Percentiles rank a stretch among this genome's conserved stretches.
Conservation (phyloP, 345 rosid genomes). For the Populus tremula region DNA sequence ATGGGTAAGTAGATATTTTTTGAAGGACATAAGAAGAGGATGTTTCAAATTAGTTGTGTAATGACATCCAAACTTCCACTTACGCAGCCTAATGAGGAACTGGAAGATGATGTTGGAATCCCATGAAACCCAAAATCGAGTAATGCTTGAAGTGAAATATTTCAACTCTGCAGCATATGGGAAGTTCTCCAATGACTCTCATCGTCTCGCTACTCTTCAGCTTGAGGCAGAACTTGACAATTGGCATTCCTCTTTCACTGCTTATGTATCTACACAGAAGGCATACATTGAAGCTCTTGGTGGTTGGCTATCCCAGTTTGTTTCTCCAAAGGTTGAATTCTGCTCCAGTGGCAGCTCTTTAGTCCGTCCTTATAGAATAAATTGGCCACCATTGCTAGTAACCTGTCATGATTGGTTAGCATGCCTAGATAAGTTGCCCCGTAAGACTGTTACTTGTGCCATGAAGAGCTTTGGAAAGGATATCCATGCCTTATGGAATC, state of each 20-base stretch:
- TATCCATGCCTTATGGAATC: constrained; percentile 30
- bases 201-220: constrained; percentile 40
- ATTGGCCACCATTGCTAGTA: constrained; percentile 30
- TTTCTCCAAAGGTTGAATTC: constrained; percentile 33
- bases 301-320: constrained; percentile 39
- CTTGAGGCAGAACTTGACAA: constrained; percentile 38
- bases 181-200: constrained; percentile 30
- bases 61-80: background rate
- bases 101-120: constrained; percentile 41
- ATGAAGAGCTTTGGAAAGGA: constrained; percentile 32
- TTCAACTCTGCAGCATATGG: constrained; percentile 25
- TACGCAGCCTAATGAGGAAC: constrained; percentile 38
- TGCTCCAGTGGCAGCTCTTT: constrained; percentile 17
- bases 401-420: constrained; percentile 39
- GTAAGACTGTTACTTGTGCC: constrained; percentile 27
- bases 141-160: constrained; percentile 36
- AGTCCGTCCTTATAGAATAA: background rate
- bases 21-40: background rate
- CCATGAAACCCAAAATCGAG: constrained; percentile 37
- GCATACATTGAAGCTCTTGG: constrained; percentile 43
- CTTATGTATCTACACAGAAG: constrained; percentile 34
- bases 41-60: background rate
- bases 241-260: constrained; percentile 37
- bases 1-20: constrained; percentile 27
- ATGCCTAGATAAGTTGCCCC: constrained; percentile 35